Evolutionary conservation across 176 grass and related monocot genomes (phyloP).

Genomic region (Cenchrus americanus): DNA sequence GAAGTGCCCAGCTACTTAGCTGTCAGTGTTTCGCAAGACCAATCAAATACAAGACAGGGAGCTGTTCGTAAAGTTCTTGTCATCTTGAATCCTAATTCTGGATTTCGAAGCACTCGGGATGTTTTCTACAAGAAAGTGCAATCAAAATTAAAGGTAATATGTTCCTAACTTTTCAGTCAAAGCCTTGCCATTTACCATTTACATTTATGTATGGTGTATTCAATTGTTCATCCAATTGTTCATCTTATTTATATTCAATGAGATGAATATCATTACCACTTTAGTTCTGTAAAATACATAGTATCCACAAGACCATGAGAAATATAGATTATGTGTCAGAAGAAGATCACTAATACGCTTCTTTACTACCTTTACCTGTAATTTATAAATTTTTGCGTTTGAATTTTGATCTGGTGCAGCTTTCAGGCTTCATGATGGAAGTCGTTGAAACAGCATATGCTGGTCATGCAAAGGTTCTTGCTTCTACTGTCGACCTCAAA

Average conservation of each 20-base stretch:
- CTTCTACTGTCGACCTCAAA: conserved; percentile 69
- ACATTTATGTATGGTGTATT: conserved; percentile 22
- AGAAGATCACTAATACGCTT: not conserved
- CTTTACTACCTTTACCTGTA: conserved; percentile 21
- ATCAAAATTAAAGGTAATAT: conserved; percentile 68
- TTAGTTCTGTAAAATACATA: conserved; percentile 23
- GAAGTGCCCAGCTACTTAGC: conserved; percentile 50
- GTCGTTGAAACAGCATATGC: conserved; percentile 83
- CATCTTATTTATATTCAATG: conserved; percentile 20
- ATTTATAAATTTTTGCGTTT: conserved; percentile 51
- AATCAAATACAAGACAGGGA: conserved; percentile 54
- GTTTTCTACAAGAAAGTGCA: conserved; percentile 84
- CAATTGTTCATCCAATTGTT: not conserved
- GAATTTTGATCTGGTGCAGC: conserved; percentile 70
- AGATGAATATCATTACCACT: not conserved
- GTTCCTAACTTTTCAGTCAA: conserved; percentile 8
- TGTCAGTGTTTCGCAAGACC: conserved; percentile 53
- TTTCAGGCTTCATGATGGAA: conserved; percentile 91
- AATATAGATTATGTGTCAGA: not conserved
- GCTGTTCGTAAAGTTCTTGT: conserved; percentile 69
- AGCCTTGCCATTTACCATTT: not conserved
- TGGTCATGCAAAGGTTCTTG: conserved; percentile 84
- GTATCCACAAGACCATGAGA: not conserved
- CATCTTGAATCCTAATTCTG: conserved; percentile 93
- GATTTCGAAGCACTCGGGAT: conserved; percentile 77